These are phyloP conservation scores for Aquilaria agallochum DNA, from an alignment of 441 rosid species.

Conservation along the genomic window DNA sequence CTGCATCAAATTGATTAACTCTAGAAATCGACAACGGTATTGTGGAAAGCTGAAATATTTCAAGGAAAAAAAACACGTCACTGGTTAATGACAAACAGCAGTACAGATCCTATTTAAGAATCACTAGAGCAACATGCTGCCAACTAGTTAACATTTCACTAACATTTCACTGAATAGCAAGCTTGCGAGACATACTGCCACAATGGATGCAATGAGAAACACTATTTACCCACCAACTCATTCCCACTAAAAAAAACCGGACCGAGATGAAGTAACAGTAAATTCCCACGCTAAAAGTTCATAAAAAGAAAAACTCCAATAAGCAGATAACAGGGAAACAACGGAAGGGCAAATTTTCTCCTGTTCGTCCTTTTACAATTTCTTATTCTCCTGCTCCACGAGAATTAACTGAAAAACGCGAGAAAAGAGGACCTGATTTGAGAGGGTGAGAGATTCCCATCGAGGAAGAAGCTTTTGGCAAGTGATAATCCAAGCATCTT, in stretches of 20 bases:
- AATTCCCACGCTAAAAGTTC: background rate
- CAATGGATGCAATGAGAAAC: background rate
- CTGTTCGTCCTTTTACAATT: background rate
- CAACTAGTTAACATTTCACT: background rate
- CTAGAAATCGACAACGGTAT: conserved; percentile 75
- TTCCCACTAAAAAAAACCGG: background rate
- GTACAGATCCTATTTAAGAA: background rate
- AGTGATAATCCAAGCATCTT: conserved; percentile 61
- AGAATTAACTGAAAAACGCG: background rate
- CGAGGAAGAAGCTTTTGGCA: conserved; percentile 50
- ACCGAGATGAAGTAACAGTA: background rate
- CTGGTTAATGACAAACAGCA: background rate
- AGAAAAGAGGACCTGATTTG: conserved; percentile 43
- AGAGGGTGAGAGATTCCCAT: conserved; percentile 48
- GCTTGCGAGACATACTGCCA: background rate
- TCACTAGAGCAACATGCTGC: background rate
- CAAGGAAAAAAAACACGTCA: conserved; percentile 1
- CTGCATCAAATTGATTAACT: conserved; percentile 97
- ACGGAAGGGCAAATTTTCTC: background rate
- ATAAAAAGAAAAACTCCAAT: background rate
- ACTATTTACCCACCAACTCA: background rate
- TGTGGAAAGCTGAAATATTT: conserved; percentile 36
- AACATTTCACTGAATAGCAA: background rate
- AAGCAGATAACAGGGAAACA: background rate
- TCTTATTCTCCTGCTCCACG: background rate